Evolutionary conservation across 2,329 filamentous ascomycete species (phyloP).

Genomic region (Erysiphe neolycopersici): DNA sequence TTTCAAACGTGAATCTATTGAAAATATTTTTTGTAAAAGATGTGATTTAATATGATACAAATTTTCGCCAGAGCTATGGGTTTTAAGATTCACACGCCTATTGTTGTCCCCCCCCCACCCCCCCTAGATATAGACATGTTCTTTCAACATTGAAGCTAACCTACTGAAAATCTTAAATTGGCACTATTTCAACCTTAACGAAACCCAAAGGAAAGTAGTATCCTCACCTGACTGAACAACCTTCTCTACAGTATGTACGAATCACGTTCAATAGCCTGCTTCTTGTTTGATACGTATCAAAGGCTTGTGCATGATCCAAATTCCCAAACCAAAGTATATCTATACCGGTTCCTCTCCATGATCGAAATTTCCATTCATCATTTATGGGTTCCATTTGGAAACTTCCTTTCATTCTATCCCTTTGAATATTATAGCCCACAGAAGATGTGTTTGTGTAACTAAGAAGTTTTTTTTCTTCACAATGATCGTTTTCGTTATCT

Average conservation of each 20-base stretch:
- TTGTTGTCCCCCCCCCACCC: no score
- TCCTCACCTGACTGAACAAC: not conserved
- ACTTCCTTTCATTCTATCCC: not conserved
- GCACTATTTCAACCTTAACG: no score
- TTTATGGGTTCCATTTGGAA: constrained; percentile 1
- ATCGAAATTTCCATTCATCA: constrained; percentile 13
- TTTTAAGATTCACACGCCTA: no score
- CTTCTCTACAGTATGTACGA: constrained; percentile 7
- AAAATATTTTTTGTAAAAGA: no score
- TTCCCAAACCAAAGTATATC: constrained; percentile 28
- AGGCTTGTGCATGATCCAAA: constrained; percentile 29
- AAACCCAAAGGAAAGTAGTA: no score
- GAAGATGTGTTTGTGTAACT: not conserved
- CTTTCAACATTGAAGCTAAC: no score
- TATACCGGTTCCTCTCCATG: constrained; percentile 10
- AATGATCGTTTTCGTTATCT: not conserved
- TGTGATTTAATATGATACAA: no score
- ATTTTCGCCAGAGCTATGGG: no score
- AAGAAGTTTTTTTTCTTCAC: constrained; percentile 1
- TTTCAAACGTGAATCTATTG: no score
- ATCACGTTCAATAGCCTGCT: constrained; percentile 13
- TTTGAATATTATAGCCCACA: constrained; percentile 6
- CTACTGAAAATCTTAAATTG: no score
- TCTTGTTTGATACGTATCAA: constrained; percentile 16
- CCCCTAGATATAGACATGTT: no score